A percentile compares a stretch with the other conserved stretches of the same genome.
Conservation (phyloP, 192 early-diverging fungal genomes). For the Linnemannia schmuckeri region DNA sequence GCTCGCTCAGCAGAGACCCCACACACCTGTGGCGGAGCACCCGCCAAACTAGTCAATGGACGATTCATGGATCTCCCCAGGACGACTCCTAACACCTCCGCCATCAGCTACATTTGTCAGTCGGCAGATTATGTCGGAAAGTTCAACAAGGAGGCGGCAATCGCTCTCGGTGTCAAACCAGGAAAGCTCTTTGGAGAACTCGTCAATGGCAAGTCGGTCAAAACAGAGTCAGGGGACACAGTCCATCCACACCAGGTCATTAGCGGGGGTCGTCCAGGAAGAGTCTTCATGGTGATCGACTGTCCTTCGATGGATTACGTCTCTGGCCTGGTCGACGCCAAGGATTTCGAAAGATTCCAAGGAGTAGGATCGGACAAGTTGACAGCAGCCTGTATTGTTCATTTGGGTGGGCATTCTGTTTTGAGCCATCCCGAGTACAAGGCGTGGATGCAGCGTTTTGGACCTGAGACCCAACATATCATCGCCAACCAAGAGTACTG, state of each 20-base stretch:
- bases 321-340: conserved; percentile 53
- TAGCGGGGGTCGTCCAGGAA: conserved; percentile 67
- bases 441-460: conserved; percentile 83
- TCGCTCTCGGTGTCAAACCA: conserved; percentile 74
- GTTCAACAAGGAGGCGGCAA: conserved; percentile 78
- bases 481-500: conserved; percentile 75
- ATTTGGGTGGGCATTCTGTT: conserved; percentile 76
- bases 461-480: conserved; percentile 80
- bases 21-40: neutral
- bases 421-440: conserved; percentile 73
- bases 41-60: neutral
- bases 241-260: conserved; percentile 83
- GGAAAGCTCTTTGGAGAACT: conserved; percentile 75
- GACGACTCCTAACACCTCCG: conserved; percentile 64
- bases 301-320: conserved; percentile 74
- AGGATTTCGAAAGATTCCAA: conserved; percentile 63
- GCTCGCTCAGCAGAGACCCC: neutral
- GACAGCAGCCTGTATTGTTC: conserved; percentile 70
- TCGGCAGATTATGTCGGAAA: conserved; percentile 84
- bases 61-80: conserved; percentile 48
- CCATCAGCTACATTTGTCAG: conserved; percentile 81
- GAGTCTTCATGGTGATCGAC: conserved; percentile 79
- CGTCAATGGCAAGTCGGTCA: conserved; percentile 71
- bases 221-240: conserved; percentile 69
- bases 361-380: conserved; percentile 16